Base-by-base conservation (phyloP, 2,329 filamentous ascomycete species). In the Fusarium verrucosum region DNA sequence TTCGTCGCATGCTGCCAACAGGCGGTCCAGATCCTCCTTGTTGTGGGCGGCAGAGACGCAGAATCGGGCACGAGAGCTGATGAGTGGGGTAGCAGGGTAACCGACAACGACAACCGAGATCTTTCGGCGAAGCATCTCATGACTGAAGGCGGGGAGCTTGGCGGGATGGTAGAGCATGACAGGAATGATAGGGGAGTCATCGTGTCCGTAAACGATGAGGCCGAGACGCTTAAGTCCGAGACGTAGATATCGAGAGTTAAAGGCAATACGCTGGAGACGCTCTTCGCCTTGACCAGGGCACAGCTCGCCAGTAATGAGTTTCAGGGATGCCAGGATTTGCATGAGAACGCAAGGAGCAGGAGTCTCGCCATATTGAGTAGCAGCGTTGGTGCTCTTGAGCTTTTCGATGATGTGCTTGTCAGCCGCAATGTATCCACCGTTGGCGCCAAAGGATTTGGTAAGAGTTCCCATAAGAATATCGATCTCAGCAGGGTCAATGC, bases 391-490 rank as follows among this genome's bases (percentile, higher is more conserved):
- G 56, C 86, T 87, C 68, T 91, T 87, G 55, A 99, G 88, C 80
- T 97, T 96, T 78, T 97, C 92, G 71, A 99, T 94, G 74, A 97
- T 92, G 70, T 87, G 82, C 80, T 96, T 95, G 62, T 96, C 92
- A 17, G 89, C 94, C 11, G 93, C 92, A 68, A 99, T 86, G 76
- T 99, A 99, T 64, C 95, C 95, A 74, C 95, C 95, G 73, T 99
- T 99, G 68, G 95, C 95, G 71, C 95, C 95, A 71, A 99, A 99
- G 2, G 95, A 98, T 78, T 99, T 99, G 65, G 95, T 99, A 62
- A 99, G 82, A 3, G 95, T 99, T 68, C 95, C 95, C 95, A 99
- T 99, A 47, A 99, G 87, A 72, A 99, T 92, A 76, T 99, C 95
- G 33, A 98, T 88, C 69, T 97, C 90, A 16, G 86, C 80, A 16